Evolutionary conservation across 2,329 filamentous ascomycete genomes (phyloP).

Genomic region (Colletotrichum kahawae): DNA sequence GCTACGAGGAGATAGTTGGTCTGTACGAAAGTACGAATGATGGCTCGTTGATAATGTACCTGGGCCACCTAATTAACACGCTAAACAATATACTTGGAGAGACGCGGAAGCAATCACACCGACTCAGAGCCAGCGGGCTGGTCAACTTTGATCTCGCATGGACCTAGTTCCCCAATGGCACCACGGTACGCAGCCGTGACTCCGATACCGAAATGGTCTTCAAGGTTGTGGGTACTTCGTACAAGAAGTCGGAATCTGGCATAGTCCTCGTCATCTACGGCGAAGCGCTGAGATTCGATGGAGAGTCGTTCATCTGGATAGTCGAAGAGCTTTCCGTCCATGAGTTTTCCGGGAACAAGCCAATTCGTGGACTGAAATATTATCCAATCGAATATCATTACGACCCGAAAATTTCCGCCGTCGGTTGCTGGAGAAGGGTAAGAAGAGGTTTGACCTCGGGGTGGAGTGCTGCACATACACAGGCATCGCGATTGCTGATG

Average conservation of each 20-base stretch:
- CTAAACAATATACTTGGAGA: constrained; percentile 49
- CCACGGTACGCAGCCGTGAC: constrained; percentile 42
- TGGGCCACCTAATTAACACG: constrained; percentile 44
- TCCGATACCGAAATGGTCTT: constrained; percentile 46
- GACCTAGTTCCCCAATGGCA: constrained; percentile 47
- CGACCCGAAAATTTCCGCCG: constrained; percentile 32
- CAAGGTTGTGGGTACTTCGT: constrained; percentile 40
- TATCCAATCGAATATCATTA: constrained; percentile 41
- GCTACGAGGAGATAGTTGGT: constrained; percentile 44
- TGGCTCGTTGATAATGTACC: constrained; percentile 37
- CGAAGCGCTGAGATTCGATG: constrained; percentile 44
- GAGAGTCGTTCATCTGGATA: constrained; percentile 46
- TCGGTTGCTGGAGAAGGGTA: constrained; percentile 38
- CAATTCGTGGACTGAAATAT: constrained; percentile 41
- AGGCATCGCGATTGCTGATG: constrained; percentile 39
- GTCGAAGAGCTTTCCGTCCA: constrained; percentile 33
- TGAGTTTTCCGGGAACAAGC: constrained; percentile 43
- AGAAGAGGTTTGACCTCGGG: constrained; percentile 43
- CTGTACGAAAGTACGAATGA: constrained; percentile 31
- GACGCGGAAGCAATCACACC: constrained; percentile 38
- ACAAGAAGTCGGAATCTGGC: constrained; percentile 23
- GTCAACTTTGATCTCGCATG: constrained; percentile 47
- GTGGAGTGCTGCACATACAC: constrained; percentile 46
- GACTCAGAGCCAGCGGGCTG: constrained; percentile 40
- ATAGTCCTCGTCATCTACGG: constrained; percentile 30